Evolutionary conservation across 2,329 filamentous ascomycete species (phyloP).

Genomic region (Penicillium aurantiogriseum): DNA sequence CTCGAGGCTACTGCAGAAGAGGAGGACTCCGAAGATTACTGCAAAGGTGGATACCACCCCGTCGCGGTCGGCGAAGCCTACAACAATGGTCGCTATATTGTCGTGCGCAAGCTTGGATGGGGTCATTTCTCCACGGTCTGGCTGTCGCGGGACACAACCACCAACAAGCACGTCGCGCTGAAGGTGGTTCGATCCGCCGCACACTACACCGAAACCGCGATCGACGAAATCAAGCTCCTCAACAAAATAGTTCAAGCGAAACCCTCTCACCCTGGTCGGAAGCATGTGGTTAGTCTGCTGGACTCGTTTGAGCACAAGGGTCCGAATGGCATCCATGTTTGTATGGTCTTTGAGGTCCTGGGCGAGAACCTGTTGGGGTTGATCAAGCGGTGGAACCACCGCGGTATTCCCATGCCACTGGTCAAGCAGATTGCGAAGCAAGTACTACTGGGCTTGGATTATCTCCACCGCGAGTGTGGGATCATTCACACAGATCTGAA

Average conservation of each 20-base stretch:
- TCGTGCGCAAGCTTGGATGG: conserved; percentile 96
- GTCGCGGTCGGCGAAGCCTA: conserved; percentile 93
- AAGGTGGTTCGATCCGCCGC: conserved; percentile 97
- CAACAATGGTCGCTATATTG: conserved; percentile 94
- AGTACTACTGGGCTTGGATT: conserved; percentile 90
- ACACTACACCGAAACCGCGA: conserved; percentile 97
- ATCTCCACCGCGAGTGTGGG: conserved; percentile 94
- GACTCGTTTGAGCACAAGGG: conserved; percentile 98
- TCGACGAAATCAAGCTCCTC: conserved; percentile 98
- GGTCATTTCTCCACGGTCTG: conserved; percentile 99
- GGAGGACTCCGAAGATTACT: conserved; percentile 98
- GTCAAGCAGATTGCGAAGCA: conserved; percentile 99
- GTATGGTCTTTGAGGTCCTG: conserved; percentile 98
- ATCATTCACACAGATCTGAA: conserved; percentile 99
- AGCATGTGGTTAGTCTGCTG: conserved; percentile 91
- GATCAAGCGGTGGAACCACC: conserved; percentile 98
- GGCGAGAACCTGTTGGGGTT: conserved; percentile 91
- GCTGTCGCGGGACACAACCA: conserved; percentile 77
- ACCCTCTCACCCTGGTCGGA: conserved; percentile 86
- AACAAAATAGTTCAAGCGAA: conserved; percentile 97
- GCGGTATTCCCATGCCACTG: conserved; percentile 91
- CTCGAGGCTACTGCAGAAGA: conserved; percentile 93
- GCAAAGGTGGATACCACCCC: conserved; percentile 97
- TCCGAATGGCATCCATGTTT: conserved; percentile 92
- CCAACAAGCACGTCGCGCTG: conserved; percentile 89